Conservation (phyloP, 2,329 filamentous ascomycete species). For the Hortaea werneckii region DNA sequence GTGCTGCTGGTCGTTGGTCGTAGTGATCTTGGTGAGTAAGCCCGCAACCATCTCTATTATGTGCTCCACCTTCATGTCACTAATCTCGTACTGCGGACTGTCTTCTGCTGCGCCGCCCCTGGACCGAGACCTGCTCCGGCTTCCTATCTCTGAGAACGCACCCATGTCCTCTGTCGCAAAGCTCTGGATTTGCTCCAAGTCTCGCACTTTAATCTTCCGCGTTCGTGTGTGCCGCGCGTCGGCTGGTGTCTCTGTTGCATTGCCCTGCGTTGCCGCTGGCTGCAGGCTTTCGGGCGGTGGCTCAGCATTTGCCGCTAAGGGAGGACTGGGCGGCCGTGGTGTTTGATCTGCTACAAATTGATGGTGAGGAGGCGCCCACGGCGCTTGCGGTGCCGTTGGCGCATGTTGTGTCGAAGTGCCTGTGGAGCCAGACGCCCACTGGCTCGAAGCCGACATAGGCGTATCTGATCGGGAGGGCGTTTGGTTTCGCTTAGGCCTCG, state of each 20-base stretch:
- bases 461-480: conserved; percentile 16
- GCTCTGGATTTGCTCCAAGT: conserved; percentile 82
- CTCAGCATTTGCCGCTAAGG: conserved; percentile 9
- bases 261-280: conserved; percentile 3
- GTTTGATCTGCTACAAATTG: conserved; percentile 4
- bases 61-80: conserved; percentile 90
- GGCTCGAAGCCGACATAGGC: conserved; percentile 21
- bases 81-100: conserved; percentile 75
- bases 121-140: conserved; percentile 28
- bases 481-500: conserved; percentile 16
- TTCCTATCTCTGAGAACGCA: conserved; percentile 40
- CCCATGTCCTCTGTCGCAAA: conserved; percentile 71
- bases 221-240: conserved; percentile 31
- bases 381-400: neutral
- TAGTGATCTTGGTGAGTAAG: conserved; percentile 90
- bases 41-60: conserved; percentile 99
- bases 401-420: conserved; percentile 9
- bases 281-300: conserved; percentile 16
- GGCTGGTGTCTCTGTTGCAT: conserved; percentile 22
- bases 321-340: conserved; percentile 16
- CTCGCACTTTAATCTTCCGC: conserved; percentile 66
- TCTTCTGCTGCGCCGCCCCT: conserved; percentile 41
- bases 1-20: conserved; percentile 89
- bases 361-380: conserved; percentile 5
- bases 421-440: conserved; percentile 23